phyloP scores from a whole-genome alignment of 1,139 yeast genomes.

The Blastobotrys serpentis region DNA sequence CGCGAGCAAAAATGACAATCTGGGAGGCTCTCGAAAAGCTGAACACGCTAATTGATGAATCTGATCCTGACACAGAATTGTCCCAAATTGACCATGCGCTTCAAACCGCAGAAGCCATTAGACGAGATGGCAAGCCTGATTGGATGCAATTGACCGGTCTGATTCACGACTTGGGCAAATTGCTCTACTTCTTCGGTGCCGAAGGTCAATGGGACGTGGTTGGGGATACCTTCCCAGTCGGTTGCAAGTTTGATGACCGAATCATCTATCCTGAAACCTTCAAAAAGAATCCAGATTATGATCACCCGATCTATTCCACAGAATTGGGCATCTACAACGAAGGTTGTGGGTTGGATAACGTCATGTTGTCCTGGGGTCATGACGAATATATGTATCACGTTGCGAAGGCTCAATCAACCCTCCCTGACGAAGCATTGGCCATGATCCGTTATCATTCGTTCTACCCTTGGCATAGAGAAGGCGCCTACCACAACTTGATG shows the following conservation, averaged over 20 bases:
- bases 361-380: conserved; percentile 78
- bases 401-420: conserved; percentile 60
- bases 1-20: conserved; percentile 62
- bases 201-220: conserved; percentile 83
- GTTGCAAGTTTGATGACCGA: conserved; percentile 60
- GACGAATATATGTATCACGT: conserved; percentile 77
- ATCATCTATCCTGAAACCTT: conserved; percentile 63
- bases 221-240: conserved; percentile 76
- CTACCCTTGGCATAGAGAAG: conserved; percentile 75
- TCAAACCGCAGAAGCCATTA: conserved; percentile 74
- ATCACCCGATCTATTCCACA: conserved; percentile 63
- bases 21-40: conserved; percentile 70
- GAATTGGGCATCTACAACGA: conserved; percentile 66
- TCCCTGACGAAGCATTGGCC: conserved; percentile 67
- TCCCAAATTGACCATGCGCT: conserved; percentile 75
- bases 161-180: conserved; percentile 69
- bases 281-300: conserved; percentile 57
- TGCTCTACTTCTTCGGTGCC: conserved; percentile 66
- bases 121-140: conserved; percentile 64
- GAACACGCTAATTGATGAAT: conserved; percentile 63
- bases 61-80: conserved; percentile 73
- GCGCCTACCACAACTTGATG: conserved; percentile 65
- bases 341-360: conserved; percentile 66
- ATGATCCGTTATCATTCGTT: conserved; percentile 76
- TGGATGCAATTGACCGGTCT: conserved; percentile 77